Percentiles rank a stretch among this genome's conserved stretches.
These are phyloP conservation scores for Chrysoporthe puriensis DNA, from an alignment of 2,329 filamentous ascomycete species.

Conservation along the genomic window DNA sequence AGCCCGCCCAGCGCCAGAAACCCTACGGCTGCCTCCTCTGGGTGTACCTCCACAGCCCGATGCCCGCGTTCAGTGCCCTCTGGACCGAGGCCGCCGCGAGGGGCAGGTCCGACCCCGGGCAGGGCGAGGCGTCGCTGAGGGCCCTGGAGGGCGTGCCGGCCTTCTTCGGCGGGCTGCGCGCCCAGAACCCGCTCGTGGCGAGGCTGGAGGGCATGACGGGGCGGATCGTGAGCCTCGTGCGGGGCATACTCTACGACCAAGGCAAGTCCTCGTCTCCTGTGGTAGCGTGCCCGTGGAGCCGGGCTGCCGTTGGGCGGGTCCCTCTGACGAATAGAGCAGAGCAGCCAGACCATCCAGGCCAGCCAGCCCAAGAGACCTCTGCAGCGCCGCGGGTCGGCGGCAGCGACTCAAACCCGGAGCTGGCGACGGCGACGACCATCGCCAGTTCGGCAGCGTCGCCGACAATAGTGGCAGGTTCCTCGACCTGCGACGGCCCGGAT, in stretches of 20 bases:
- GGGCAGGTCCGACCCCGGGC: neutral
- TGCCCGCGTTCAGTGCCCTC: conserved; percentile 11
- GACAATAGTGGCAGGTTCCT: neutral
- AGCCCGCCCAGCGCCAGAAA: neutral
- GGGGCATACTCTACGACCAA: neutral
- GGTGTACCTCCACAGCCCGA: neutral
- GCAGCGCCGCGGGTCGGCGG: neutral
- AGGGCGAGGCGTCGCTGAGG: conserved; percentile 5
- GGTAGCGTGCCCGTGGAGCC: neutral
- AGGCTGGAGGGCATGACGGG: conserved; percentile 1
- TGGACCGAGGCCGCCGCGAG: conserved; percentile 8
- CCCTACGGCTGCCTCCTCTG: conserved; percentile 15
- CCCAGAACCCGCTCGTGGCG: conserved; percentile 3
- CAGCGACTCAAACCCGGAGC: neutral
- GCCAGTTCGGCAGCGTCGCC: neutral
- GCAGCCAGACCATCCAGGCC: neutral
- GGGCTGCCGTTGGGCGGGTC: neutral
- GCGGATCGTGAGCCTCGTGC: neutral
- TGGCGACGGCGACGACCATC: neutral
- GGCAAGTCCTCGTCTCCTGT: neutral
- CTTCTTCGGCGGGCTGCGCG: conserved; percentile 2
- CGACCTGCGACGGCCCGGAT: neutral
- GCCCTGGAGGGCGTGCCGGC: conserved; percentile 6
- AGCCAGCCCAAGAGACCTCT: neutral
- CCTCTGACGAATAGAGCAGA: neutral